These are phyloP conservation scores for Parietaria judaica DNA, from an alignment of 306 rosid genomes.

Conservation along the genomic window DNA sequence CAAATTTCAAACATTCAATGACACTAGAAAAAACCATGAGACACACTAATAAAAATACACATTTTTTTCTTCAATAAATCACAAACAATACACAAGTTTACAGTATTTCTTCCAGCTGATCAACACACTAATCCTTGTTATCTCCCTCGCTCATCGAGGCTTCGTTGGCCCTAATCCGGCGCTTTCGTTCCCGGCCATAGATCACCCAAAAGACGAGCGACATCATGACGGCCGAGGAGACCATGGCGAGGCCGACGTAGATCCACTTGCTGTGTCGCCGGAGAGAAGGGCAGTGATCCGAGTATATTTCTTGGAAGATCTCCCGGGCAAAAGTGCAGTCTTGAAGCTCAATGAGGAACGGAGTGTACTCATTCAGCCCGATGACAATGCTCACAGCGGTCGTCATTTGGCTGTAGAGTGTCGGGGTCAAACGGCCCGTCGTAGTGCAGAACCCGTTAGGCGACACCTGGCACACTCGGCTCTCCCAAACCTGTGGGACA, in stretches of 20 bases:
- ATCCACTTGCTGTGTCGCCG: slow-evolving; percentile 27
- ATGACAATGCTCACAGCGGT: slow-evolving; percentile 34
- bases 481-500: slow-evolving; percentile 33
- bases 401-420: slow-evolving; percentile 29
- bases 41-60: too few relatives aligned
- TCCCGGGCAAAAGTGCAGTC: slow-evolving; percentile 51
- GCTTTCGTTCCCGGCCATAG: slow-evolving; percentile 35
- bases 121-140: too few relatives aligned
- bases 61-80: too few relatives aligned
- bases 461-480: slow-evolving; percentile 35
- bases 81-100: too few relatives aligned
- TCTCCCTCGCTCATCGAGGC: neutral
- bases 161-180: slow-evolving; percentile 17
- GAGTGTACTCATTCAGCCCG: slow-evolving; percentile 27
- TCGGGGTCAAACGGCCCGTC: slow-evolving; percentile 50
- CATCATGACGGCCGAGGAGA: slow-evolving; percentile 38
- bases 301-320: slow-evolving; percentile 30
- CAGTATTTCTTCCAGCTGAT: too few relatives aligned
- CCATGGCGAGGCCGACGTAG: slow-evolving; percentile 35
- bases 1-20: too few relatives aligned
- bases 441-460: slow-evolving; percentile 40
- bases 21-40: too few relatives aligned
- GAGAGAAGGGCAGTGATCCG: slow-evolving; percentile 33
- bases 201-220: slow-evolving; percentile 54
- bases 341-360: slow-evolving; percentile 31